Evolutionary conservation across 345 rosid species (phyloP).

Genomic region (Eucalyptus shirleyi): DNA sequence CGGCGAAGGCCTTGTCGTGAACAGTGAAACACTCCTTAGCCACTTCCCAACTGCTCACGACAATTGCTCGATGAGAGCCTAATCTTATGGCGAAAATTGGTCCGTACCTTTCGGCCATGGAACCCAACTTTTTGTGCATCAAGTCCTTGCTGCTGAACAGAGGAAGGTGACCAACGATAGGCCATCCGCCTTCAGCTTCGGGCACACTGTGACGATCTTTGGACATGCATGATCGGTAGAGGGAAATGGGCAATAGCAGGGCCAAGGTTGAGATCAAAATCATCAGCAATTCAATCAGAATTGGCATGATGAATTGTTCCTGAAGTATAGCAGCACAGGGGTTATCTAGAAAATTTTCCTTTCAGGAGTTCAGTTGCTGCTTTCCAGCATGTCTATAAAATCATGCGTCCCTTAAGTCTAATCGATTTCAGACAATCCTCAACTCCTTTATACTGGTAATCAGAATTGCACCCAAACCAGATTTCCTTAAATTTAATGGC

Average conservation of each 20-base stretch:
- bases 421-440: neutral
- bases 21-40: constrained; percentile 18
- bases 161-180: constrained; percentile 27
- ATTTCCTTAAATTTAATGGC: neutral
- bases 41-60: constrained; percentile 11
- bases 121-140: neutral
- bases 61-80: constrained; percentile 8
- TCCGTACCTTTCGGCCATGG: constrained; percentile 20
- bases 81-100: constrained; percentile 11
- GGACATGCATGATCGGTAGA: neutral
- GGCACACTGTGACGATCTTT: neutral
- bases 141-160: constrained; percentile 7
- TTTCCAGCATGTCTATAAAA: neutral
- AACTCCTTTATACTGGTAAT: neutral
- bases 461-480: neutral
- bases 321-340: neutral
- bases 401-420: neutral
- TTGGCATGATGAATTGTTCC: neutral
- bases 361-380: neutral
- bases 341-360: neutral
- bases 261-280: neutral
- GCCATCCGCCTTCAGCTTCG: constrained; percentile 19
- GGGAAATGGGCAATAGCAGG: neutral
- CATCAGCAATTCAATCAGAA: neutral
- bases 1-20: constrained; percentile 14